phyloP scores from a whole-genome alignment of 1,284 basidiomycete genomes.

The Wolfiporia cocos region DNA sequence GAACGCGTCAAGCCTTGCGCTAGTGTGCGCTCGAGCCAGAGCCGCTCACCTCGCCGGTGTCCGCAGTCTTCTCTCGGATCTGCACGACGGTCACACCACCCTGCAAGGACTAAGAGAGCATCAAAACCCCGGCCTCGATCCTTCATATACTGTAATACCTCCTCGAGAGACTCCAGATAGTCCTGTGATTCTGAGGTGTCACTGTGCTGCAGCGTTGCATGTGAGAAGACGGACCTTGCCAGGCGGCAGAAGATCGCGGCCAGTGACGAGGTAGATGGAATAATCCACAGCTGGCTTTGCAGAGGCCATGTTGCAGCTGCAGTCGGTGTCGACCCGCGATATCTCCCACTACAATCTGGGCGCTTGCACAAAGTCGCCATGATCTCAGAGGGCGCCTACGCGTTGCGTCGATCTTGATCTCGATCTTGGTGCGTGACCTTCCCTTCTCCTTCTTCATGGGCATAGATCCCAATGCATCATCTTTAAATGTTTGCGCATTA shows the following conservation, averaged over 20 bases:
- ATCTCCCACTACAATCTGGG: too few species aligned
- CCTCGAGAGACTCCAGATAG: conserved; percentile 75
- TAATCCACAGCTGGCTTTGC: conserved; percentile 43
- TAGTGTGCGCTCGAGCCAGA: background rate
- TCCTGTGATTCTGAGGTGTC: conserved; percentile 48
- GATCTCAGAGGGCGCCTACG: too few species aligned
- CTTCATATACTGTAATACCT: conserved; percentile 36
- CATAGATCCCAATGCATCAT: too few species aligned
- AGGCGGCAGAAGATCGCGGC: conserved; percentile 72
- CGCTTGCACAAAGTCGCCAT: too few species aligned
- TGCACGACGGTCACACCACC: conserved; percentile 91
- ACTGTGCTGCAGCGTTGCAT: background rate
- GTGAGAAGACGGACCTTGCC: conserved; percentile 52
- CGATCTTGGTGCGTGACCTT: too few species aligned
- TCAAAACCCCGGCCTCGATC: background rate
- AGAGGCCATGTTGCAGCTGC: conserved; percentile 9
- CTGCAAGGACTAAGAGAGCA: conserved; percentile 51
- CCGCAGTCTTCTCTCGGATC: conserved; percentile 78
- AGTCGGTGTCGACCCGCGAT: too few species aligned
- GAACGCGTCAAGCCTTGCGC: too few species aligned
- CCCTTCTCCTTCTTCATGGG: too few species aligned
- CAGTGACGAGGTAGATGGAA: conserved; percentile 84
- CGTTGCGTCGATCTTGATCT: too few species aligned
- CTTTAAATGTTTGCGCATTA: too few species aligned
- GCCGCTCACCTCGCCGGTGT: conserved; percentile 70